Conservation (phyloP, 2,329 filamentous ascomycete species). For the Exserohilum turcica region DNA sequence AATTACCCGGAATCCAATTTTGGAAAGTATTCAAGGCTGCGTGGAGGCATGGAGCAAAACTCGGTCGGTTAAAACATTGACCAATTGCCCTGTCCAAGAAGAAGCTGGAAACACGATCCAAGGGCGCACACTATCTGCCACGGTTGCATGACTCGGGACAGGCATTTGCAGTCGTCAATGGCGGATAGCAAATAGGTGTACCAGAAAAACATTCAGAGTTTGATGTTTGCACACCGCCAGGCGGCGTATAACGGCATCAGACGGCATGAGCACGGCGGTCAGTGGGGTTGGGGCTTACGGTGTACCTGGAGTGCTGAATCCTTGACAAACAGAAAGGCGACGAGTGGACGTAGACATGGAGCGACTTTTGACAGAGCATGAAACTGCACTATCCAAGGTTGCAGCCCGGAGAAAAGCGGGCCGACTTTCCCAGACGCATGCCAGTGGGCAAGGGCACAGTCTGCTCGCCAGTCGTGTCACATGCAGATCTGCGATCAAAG, state of each 20-base stretch:
- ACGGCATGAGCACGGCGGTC: not conserved
- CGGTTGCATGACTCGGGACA: too few species aligned
- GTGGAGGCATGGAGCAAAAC: not conserved
- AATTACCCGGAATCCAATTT: not conserved
- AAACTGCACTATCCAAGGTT: not conserved
- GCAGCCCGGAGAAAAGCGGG: slow-evolving; percentile 27
- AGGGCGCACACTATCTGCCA: not conserved
- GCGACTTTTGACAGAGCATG: not conserved
- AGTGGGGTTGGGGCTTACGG: not conserved
- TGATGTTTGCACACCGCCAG: not conserved
- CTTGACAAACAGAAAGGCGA: not conserved
- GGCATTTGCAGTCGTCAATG: not conserved
- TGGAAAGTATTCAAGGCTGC: not conserved
- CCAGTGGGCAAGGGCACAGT: slow-evolving; percentile 11
- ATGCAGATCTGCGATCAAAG: slow-evolving; percentile 25
- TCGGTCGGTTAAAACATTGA: not conserved
- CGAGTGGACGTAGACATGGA: not conserved
- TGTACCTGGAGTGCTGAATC: not conserved
- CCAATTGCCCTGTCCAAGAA: too few species aligned
- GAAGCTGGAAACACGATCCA: too few species aligned
- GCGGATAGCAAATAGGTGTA: not conserved
- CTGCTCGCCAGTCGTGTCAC: slow-evolving; percentile 18
- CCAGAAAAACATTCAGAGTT: too few species aligned
- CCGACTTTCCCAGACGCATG: slow-evolving; percentile 19
- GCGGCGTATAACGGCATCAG: not conserved